These are phyloP conservation scores for Neoboletus magnificus DNA, from an alignment of 768 basidiomycete species.

Conservation along the genomic window DNA sequence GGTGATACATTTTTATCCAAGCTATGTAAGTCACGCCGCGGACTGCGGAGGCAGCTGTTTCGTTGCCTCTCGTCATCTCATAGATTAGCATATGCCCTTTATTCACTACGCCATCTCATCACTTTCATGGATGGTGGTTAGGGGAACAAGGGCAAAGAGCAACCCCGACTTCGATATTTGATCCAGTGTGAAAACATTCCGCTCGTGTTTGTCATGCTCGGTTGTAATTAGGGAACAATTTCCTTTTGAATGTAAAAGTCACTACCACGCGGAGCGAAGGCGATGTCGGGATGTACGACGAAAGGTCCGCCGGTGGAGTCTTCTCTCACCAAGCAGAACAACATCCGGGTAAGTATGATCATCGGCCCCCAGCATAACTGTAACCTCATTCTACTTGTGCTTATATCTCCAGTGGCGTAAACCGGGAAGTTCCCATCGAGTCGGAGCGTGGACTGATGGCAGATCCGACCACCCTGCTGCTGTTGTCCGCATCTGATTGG, in stretches of 20 bases:
- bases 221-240: slow-evolving; percentile 22
- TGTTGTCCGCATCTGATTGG: slow-evolving; percentile 1
- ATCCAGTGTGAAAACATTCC: slow-evolving; percentile 18
- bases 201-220: slow-evolving; percentile 13
- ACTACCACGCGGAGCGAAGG: background rate
- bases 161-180: slow-evolving; percentile 21
- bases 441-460: slow-evolving; percentile 7
- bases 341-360: background rate
- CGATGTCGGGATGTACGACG: background rate
- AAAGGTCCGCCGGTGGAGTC: background rate
- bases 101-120: slow-evolving; percentile 72
- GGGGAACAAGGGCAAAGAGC: slow-evolving; percentile 83
- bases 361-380: no score
- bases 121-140: slow-evolving; percentile 55
- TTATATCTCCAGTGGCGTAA: no score
- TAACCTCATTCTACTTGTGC: background rate
- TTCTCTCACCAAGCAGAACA: background rate
- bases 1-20: slow-evolving; percentile 9
- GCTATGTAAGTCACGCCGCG: slow-evolving; percentile 4
- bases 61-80: background rate
- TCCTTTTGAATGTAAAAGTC: slow-evolving; percentile 2
- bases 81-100: slow-evolving; percentile 42
- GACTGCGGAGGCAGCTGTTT: background rate
- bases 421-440: background rate
- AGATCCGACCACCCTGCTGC: background rate